Percentiles rank a stretch among this genome's conserved stretches.
phyloP scores from a whole-genome alignment of 306 rosid genomes.

The Myrica gale region DNA sequence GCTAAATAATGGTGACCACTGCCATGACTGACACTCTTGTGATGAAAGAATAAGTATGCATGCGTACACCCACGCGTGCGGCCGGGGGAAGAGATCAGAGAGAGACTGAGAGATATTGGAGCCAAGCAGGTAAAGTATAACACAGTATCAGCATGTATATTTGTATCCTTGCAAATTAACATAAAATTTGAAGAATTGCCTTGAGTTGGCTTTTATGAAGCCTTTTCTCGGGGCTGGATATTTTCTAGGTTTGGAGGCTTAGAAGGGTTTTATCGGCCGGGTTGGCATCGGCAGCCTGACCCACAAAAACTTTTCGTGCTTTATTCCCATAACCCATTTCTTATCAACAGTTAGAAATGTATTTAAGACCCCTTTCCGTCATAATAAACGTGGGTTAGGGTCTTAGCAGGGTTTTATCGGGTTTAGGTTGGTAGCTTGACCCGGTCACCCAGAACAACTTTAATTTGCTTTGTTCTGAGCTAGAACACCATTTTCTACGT shows the following conservation, averaged over 20 bases:
- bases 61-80: slow-evolving; percentile 46
- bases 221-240: neutral
- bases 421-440: neutral
- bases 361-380: neutral
- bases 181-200: neutral
- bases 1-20: slow-evolving; percentile 52
- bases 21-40: slow-evolving; percentile 34
- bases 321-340: neutral
- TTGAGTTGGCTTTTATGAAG: neutral
- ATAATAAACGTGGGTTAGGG: neutral
- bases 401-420: neutral
- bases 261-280: neutral
- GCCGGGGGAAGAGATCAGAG: slow-evolving; percentile 27
- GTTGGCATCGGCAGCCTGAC: neutral
- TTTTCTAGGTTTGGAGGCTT: neutral
- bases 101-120: slow-evolving; percentile 13
- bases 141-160: slow-evolving; percentile 2
- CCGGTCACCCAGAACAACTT: neutral
- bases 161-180: slow-evolving; percentile 22
- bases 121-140: slow-evolving; percentile 16
- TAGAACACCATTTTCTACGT: neutral
- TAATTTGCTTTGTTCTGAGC: neutral
- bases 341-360: neutral
- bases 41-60: slow-evolving; percentile 49
- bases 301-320: neutral